phyloP scores from a whole-genome alignment of 345 rosid species.

The Acer campestre region DNA sequence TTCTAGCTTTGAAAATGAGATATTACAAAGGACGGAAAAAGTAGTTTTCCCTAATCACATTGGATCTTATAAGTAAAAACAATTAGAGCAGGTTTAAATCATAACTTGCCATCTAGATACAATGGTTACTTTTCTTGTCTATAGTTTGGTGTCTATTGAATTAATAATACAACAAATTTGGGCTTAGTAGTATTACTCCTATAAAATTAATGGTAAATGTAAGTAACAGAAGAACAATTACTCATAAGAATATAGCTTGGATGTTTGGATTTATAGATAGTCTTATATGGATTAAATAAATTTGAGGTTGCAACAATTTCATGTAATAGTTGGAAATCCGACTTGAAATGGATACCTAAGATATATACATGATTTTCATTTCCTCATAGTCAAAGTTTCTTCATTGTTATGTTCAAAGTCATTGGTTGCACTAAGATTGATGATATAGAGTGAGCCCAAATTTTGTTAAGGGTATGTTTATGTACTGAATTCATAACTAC shows the following conservation, averaged over 20 bases:
- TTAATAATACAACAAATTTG: too few relatives aligned
- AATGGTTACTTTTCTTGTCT: neutral
- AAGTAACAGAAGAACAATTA: neutral
- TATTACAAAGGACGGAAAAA: neutral
- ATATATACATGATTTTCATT: neutral
- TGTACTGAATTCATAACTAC: neutral
- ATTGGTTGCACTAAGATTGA: neutral
- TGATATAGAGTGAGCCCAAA: neutral
- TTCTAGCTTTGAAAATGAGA: neutral
- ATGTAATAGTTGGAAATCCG: conserved; percentile 5
- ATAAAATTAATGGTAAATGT: neutral
- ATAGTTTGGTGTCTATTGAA: neutral
- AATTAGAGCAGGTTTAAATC: neutral
- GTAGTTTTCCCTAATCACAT: neutral
- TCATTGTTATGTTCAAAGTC: neutral
- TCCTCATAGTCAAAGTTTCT: neutral
- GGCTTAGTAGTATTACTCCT: neutral
- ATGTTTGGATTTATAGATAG: neutral
- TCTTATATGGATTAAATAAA: conserved; percentile 3
- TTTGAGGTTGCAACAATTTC: neutral
- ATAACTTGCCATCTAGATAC: neutral
- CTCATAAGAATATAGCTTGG: neutral
- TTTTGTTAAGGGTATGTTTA: neutral
- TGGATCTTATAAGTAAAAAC: neutral
- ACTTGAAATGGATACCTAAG: neutral